These are phyloP conservation scores for Puccinia polysora DNA, from an alignment of 1,284 basidiomycete genomes.

Conservation along the genomic window DNA sequence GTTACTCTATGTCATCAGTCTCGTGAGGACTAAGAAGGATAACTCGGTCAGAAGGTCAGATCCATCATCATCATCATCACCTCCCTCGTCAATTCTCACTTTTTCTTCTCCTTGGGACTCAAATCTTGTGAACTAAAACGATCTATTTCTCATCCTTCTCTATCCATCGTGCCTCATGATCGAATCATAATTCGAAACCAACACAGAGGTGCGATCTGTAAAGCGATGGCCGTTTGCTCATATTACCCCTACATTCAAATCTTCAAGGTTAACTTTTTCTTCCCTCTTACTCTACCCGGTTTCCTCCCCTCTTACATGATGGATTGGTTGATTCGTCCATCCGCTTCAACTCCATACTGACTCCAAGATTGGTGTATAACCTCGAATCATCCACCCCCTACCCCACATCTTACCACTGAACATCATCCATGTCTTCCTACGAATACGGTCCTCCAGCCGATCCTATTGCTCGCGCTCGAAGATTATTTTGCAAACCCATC, in stretches of 20 bases:
- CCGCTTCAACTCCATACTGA: not conserved
- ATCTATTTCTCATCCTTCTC: too few species aligned
- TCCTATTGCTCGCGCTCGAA: slow-evolving; percentile 86
- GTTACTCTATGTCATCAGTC: slow-evolving; percentile 73
- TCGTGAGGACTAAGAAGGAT: slow-evolving; percentile 93
- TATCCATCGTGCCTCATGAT: too few species aligned
- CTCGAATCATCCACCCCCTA: too few species aligned
- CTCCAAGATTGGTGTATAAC: too few species aligned
- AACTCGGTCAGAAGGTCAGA: slow-evolving; percentile 73
- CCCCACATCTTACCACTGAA: too few species aligned
- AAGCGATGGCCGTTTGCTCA: slow-evolving; percentile 93
- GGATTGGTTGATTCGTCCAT: not conserved
- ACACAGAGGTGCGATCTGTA: slow-evolving; percentile 89
- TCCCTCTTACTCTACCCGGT: slow-evolving; percentile 24
- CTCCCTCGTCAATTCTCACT: not conserved
- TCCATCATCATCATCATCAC: not conserved
- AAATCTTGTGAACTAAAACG: too few species aligned
- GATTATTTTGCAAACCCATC: slow-evolving; percentile 87
- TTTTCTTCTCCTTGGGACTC: not conserved
- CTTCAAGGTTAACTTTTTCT: slow-evolving; percentile 70
- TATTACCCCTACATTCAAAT: slow-evolving; percentile 93
- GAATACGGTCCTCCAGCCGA: too few species aligned
- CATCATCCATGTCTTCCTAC: too few species aligned
- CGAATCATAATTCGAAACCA: too few species aligned
- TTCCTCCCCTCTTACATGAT: not conserved